Evolutionary conservation across 164 flowering plant species (phyloP).

Genomic region (Echeveria elegans): DNA sequence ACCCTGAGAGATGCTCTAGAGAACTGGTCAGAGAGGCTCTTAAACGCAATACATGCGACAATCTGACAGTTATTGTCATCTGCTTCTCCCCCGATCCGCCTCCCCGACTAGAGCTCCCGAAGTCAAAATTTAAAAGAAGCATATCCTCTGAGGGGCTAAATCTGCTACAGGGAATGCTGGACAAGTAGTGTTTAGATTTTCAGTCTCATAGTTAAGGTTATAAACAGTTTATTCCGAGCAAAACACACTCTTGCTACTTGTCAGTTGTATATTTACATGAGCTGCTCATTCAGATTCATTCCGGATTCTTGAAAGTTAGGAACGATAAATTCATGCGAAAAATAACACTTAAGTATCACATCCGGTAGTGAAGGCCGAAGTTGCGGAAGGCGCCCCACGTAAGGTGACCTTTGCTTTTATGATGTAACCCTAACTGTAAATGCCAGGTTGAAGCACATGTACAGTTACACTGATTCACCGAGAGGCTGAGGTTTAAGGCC

Average conservation of each 20-base stretch:
- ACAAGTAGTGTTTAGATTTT: conserved; percentile 8
- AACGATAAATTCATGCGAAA: no score
- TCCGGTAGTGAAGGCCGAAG: no score
- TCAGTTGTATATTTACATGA: not conserved
- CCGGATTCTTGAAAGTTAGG: no score
- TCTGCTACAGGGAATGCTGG: conserved; percentile 30
- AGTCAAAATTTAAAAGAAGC: conserved; percentile 28
- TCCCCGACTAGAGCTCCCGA: conserved; percentile 30
- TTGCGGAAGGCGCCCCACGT: no score
- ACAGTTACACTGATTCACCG: not conserved
- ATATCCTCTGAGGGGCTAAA: conserved; percentile 51
- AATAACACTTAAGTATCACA: no score
- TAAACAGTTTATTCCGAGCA: conserved; percentile 1
- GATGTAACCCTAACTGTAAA: no score
- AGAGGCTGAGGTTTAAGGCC: not conserved
- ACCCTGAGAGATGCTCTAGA: conserved; percentile 27
- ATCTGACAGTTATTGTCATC: conserved; percentile 29
- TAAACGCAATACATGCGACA: conserved; percentile 32
- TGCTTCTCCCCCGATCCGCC: conserved; percentile 42
- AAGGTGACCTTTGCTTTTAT: no score
- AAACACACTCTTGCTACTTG: not conserved
- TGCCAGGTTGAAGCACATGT: no score
- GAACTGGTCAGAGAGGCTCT: conserved; percentile 36
- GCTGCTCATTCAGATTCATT: no score
- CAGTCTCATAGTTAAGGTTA: conserved; percentile 2